Evolutionary conservation across 345 rosid genomes (phyloP).

Genomic region (Eucalyptus polybractea): DNA sequence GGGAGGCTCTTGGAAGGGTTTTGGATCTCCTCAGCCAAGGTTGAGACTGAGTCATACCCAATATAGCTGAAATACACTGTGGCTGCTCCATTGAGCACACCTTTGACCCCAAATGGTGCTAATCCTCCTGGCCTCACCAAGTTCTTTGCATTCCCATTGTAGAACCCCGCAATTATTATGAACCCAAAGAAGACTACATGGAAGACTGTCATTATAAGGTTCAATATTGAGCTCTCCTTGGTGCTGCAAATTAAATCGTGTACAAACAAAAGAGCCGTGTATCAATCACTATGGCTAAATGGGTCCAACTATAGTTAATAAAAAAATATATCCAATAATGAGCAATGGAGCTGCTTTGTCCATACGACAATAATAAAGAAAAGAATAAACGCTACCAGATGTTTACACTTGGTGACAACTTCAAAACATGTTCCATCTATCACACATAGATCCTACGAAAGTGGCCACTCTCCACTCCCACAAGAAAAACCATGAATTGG

Average conservation of each 20-base stretch:
- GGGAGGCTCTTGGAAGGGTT: slow-evolving; percentile 80
- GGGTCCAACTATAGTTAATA: not conserved
- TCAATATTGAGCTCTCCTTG: slow-evolving; percentile 79
- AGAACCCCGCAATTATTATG: slow-evolving; percentile 54
- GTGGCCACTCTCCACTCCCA: not conserved
- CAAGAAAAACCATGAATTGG: not conserved
- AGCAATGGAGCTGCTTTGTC: not conserved
- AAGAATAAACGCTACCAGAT: not conserved
- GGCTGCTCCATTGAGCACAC: slow-evolving; percentile 80
- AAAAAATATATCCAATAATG: not conserved
- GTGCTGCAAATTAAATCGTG: slow-evolving; percentile 40
- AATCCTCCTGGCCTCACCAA: slow-evolving; percentile 69
- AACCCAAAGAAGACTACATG: slow-evolving; percentile 83
- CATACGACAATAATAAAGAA: not conserved
- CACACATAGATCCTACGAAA: not conserved
- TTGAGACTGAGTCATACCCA: slow-evolving; percentile 89
- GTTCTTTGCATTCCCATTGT: slow-evolving; percentile 43
- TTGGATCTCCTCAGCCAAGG: slow-evolving; percentile 91
- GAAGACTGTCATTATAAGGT: slow-evolving; percentile 71
- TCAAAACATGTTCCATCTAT: not conserved
- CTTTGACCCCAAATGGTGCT: slow-evolving; percentile 71
- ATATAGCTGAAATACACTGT: slow-evolving; percentile 83
- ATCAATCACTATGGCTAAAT: not conserved
- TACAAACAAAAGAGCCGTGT: not conserved
- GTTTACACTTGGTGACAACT: not conserved